phyloP scores from a whole-genome alignment of 2,329 filamentous ascomycete species.

The Hirsutella minnesotensis region DNA sequence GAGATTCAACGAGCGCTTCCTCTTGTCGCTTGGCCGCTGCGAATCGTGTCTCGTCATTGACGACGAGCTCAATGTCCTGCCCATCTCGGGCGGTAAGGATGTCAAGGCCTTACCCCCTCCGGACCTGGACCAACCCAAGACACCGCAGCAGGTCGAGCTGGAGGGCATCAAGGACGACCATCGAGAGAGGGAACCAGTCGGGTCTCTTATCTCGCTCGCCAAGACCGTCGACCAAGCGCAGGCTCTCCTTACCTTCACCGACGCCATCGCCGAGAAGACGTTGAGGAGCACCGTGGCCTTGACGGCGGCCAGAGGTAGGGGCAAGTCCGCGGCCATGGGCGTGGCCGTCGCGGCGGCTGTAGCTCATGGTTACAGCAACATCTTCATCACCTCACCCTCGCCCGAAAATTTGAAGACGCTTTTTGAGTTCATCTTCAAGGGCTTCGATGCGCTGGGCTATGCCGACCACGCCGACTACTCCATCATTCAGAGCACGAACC shows the following conservation, averaged over 20 bases:
- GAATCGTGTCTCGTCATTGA: conserved; percentile 91
- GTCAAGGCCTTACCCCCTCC: conserved; percentile 72
- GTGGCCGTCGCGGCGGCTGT: conserved; percentile 89
- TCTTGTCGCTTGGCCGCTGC: conserved; percentile 89
- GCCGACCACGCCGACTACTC: conserved; percentile 94
- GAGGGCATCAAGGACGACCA: conserved; percentile 79
- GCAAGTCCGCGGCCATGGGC: conserved; percentile 92
- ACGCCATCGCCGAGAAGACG: conserved; percentile 93
- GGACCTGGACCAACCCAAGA: conserved; percentile 61
- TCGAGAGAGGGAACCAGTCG: conserved; percentile 75
- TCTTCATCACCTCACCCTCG: conserved; percentile 96
- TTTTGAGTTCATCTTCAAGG: conserved; percentile 97
- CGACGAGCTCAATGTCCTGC: conserved; percentile 93
- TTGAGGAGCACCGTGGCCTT: conserved; percentile 85
- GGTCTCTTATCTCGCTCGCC: conserved; percentile 71
- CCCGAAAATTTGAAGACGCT: conserved; percentile 97
- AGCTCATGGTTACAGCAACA: conserved; percentile 95
- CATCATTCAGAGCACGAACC: conserved; percentile 95
- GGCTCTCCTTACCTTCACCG: conserved; percentile 90
- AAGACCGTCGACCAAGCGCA: conserved; percentile 94
- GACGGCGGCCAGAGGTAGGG: conserved; percentile 86
- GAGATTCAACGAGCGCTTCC: conserved; percentile 94
- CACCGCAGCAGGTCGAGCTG: conserved; percentile 62
- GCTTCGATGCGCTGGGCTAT: conserved; percentile 89
- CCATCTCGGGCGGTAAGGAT: conserved; percentile 88